Evolutionary conservation across 176 grass and related monocot species (phyloP).

Genomic region (Lolium perenne): DNA sequence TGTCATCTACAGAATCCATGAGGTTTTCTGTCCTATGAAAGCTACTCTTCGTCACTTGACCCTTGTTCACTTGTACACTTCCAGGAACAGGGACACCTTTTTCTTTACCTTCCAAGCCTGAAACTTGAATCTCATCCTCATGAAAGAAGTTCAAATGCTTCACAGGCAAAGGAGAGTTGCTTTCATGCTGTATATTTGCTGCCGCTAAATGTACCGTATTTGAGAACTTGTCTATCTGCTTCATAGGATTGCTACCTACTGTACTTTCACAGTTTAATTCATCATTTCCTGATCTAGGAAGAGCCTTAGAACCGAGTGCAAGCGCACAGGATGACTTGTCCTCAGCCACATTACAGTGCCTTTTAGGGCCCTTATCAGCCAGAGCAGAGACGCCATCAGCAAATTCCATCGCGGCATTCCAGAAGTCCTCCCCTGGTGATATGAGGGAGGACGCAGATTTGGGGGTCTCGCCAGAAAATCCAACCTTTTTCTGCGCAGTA

Average conservation of each 20-base stretch:
- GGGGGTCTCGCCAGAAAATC: slow-evolving; percentile 64
- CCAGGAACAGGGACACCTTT: slow-evolving; percentile 21
- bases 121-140: slow-evolving; percentile 63
- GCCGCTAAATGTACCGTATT: slow-evolving; percentile 33
- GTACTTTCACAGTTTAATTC: slow-evolving; percentile 48
- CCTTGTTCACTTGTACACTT: slow-evolving; percentile 14
- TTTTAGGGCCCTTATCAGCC: slow-evolving; percentile 42
- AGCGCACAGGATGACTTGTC: slow-evolving; percentile 77
- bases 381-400: slow-evolving; percentile 65
- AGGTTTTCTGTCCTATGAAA: slow-evolving; percentile 30
- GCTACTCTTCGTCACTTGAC: slow-evolving; percentile 26
- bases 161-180: slow-evolving; percentile 75
- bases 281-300: slow-evolving; percentile 49
- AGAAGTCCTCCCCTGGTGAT: slow-evolving; percentile 94
- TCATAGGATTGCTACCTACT: slow-evolving; percentile 50
- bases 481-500: slow-evolving; percentile 48
- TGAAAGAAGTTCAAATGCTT: slow-evolving; percentile 88
- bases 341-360: slow-evolving; percentile 45
- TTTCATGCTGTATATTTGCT: slow-evolving; percentile 40
- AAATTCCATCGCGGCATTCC: slow-evolving; percentile 85
- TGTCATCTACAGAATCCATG: slow-evolving; percentile 29
- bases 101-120: slow-evolving; percentile 42
- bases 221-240: slow-evolving; percentile 54
- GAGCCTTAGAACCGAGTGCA: slow-evolving; percentile 56
- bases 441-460: slow-evolving; percentile 67